Evolutionary conservation across 208 protist species (phyloP).

Genomic region (Trypanosoma melophagium): DNA sequence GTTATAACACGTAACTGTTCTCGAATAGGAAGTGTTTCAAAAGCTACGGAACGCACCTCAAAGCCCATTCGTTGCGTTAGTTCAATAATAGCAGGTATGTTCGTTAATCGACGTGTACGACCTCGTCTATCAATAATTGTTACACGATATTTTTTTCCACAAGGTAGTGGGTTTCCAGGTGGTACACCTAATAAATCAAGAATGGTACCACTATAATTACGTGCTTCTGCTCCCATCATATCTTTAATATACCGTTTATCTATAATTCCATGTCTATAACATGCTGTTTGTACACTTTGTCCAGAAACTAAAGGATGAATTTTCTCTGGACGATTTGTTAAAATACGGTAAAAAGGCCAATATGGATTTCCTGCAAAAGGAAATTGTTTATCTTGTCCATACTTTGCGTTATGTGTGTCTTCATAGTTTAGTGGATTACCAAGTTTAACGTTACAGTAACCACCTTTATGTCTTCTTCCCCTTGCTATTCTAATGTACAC

Average conservation of each 20-base stretch:
- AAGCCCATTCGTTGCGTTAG: conserved; percentile 21
- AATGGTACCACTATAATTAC: conserved; percentile 20
- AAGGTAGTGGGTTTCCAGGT: conserved; percentile 10
- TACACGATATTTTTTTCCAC: conserved; percentile 28
- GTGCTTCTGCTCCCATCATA: conserved; percentile 25
- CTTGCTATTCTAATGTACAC: conserved; percentile 33
- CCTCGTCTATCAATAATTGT: conserved; percentile 36
- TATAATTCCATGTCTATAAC: conserved; percentile 33
- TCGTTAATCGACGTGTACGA: conserved; percentile 23
- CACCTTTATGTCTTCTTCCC: conserved; percentile 21
- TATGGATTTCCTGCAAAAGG: conserved; percentile 35
- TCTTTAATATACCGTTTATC: conserved; percentile 36
- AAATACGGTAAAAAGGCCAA: conserved; percentile 35
- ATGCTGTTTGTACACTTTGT: conserved; percentile 23
- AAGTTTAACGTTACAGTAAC: conserved; percentile 34
- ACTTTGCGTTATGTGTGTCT: conserved; percentile 24
- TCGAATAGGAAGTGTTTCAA: conserved; percentile 33
- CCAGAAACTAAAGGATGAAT: conserved; percentile 28
- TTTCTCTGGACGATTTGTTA: conserved; percentile 28
- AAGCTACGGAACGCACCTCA: conserved; percentile 26
- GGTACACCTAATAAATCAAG: conserved; percentile 23
- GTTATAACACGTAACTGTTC: conserved; percentile 32
- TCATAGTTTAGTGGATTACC: conserved; percentile 29
- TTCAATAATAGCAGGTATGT: conserved; percentile 30
- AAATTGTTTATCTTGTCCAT: conserved; percentile 34